These are phyloP conservation scores for Jaltomata sinuosa DNA, from an alignment of 257 asterid species.

Conservation along the genomic window DNA sequence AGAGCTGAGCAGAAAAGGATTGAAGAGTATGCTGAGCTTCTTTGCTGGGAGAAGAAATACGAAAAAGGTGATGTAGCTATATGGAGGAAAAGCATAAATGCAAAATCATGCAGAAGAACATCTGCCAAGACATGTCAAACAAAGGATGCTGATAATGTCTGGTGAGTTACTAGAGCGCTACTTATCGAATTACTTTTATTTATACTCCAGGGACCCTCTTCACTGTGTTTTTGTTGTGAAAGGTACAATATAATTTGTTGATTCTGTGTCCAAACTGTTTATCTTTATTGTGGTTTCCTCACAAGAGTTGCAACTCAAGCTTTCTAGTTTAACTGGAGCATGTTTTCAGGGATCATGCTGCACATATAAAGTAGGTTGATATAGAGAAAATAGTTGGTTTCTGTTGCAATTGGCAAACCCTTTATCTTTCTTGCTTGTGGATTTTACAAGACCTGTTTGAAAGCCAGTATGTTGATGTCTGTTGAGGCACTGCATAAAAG, in stretches of 20 bases:
- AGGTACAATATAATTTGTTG: neutral
- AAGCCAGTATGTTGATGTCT: neutral
- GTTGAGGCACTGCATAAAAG: neutral
- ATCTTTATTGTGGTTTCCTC: neutral
- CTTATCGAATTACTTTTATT: neutral
- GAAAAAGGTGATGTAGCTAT: conserved; percentile 88
- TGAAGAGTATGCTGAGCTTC: conserved; percentile 75
- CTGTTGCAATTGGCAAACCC: neutral
- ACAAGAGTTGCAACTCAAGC: neutral
- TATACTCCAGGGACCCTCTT: neutral
- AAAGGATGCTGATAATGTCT: conserved; percentile 52
- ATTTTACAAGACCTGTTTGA: neutral
- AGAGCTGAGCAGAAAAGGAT: conserved; percentile 69
- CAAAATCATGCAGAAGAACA: conserved; percentile 51
- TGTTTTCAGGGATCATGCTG: neutral
- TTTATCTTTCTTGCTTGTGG: neutral
- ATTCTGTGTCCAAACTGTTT: neutral
- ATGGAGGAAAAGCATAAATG: conserved; percentile 53
- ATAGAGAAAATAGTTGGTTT: neutral
- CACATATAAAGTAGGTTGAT: neutral
- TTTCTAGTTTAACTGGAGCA: neutral
- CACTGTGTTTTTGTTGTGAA: neutral
- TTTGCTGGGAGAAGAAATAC: conserved; percentile 97
- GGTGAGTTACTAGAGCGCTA: conserved; percentile 40
- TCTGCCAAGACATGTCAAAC: conserved; percentile 47